Percentiles rank a stretch among this genome's conserved stretches.
phyloP scores from a whole-genome alignment of 768 basidiomycete species.

The Heimioporus sp. region DNA sequence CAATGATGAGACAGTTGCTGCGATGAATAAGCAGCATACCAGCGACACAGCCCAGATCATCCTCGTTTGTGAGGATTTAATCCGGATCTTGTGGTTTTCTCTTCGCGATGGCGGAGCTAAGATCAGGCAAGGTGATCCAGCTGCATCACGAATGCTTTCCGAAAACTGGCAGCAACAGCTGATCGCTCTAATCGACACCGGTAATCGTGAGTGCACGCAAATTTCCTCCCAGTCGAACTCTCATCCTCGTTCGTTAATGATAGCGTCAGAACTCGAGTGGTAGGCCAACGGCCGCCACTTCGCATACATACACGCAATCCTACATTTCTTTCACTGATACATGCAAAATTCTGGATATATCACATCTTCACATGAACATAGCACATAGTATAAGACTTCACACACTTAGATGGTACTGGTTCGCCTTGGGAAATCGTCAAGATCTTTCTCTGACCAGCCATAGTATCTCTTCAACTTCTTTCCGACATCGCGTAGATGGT shows the following conservation, averaged over 20 bases:
- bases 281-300: background rate
- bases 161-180: constrained; percentile 18
- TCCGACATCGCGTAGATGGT: constrained; percentile 50
- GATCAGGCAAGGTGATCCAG: constrained; percentile 12
- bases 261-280: background rate
- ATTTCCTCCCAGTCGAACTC: background rate
- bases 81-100: constrained; percentile 32
- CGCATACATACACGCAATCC: background rate
- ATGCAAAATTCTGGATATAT: background rate
- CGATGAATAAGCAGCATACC: constrained; percentile 18
- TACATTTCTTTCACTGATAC: background rate
- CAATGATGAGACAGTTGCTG: constrained; percentile 19
- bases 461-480: constrained; percentile 61
- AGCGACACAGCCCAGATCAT: constrained; percentile 28
- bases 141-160: constrained; percentile 14
- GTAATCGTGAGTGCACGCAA: constrained; percentile 17
- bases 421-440: constrained; percentile 39
- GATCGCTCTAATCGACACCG: constrained; percentile 14
- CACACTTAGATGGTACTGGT: constrained; percentile 4
- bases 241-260: background rate
- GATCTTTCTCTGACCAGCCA: constrained; percentile 58
- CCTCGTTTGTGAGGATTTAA: constrained; percentile 18
- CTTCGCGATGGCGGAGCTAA: constrained; percentile 25
- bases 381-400: background rate
- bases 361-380: background rate